Evolutionary conservation across 2,329 filamentous ascomycete genomes (phyloP).

Genomic region (Didymella pinodella): DNA sequence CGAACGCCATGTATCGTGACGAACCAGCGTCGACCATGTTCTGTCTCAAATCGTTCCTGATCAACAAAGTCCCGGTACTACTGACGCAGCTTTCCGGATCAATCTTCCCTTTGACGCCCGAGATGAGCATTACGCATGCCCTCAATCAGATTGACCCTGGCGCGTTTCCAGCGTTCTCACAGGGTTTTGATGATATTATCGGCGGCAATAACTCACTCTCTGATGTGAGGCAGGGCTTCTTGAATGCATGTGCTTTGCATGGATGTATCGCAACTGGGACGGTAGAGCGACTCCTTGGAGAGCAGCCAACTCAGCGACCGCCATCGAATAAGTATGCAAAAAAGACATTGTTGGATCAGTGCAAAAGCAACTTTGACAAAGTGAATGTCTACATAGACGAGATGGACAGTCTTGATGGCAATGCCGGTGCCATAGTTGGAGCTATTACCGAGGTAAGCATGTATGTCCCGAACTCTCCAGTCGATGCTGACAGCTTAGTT

Average conservation of each 20-base stretch:
- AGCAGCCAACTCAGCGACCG: slow-evolving; percentile 82
- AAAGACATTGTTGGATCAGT: slow-evolving; percentile 79
- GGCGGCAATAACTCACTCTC: slow-evolving; percentile 65
- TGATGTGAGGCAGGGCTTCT: slow-evolving; percentile 80
- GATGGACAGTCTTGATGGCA: slow-evolving; percentile 89
- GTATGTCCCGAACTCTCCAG: too few species aligned
- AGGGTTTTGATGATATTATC: slow-evolving; percentile 67
- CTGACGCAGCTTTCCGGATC: slow-evolving; percentile 65
- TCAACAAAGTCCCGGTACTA: slow-evolving; percentile 73
- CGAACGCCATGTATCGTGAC: slow-evolving; percentile 81
- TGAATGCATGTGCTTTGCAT: slow-evolving; percentile 89
- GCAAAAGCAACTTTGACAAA: slow-evolving; percentile 76
- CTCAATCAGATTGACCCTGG: slow-evolving; percentile 69
- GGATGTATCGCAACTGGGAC: slow-evolving; percentile 79
- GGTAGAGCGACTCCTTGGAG: slow-evolving; percentile 81
- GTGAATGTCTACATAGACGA: slow-evolving; percentile 80
- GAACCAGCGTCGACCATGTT: slow-evolving; percentile 69
- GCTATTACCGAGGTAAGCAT: slow-evolving; percentile 60
- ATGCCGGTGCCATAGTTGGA: slow-evolving; percentile 83
- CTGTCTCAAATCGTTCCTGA: slow-evolving; percentile 83
- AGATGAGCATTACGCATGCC: slow-evolving; percentile 71
- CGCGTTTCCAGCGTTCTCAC: slow-evolving; percentile 70
- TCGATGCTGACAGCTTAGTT: slow-evolving; percentile 57
- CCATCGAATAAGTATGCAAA: slow-evolving; percentile 78
- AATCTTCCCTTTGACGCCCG: slow-evolving; percentile 67